Evolutionary conservation across 768 basidiomycete species (phyloP).

Genomic region (Clitopilus hobsonii): DNA sequence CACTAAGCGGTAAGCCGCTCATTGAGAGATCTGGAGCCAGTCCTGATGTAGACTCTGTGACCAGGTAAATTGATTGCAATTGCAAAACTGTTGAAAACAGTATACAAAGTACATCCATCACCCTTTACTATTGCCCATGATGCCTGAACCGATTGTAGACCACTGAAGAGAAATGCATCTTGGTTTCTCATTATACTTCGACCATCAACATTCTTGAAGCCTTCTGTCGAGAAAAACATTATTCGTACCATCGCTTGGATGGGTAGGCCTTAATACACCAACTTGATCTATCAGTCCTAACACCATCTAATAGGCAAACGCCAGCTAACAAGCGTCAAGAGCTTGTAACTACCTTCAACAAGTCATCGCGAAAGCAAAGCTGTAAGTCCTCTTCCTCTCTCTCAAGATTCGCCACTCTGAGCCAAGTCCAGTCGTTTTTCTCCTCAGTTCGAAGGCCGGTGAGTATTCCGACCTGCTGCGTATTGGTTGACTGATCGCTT

Average conservation of each 20-base stretch:
- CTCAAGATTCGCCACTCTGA: neutral
- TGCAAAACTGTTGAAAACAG: constrained; percentile 52
- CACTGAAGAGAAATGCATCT: constrained; percentile 90
- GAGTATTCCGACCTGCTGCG: constrained; percentile 3
- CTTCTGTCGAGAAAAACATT: constrained; percentile 71
- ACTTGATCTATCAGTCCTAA: neutral
- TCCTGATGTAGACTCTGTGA: neutral
- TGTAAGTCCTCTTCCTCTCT: constrained; percentile 44
- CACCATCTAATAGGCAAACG: constrained; percentile 51
- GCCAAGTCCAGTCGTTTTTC: constrained; percentile 66
- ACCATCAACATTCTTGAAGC: constrained; percentile 91
- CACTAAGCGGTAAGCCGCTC: constrained; percentile 63
- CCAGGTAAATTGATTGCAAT: constrained; percentile 76
- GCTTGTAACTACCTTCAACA: constrained; percentile 87
- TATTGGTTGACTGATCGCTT: too few species aligned
- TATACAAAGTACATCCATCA: constrained; percentile 46
- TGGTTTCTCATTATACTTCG: constrained; percentile 96
- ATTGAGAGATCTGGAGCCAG: neutral
- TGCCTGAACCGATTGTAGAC: constrained; percentile 31
- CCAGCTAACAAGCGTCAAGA: constrained; percentile 76
- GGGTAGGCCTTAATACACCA: constrained; percentile 45
- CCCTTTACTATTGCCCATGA: neutral
- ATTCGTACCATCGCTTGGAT: constrained; percentile 82
- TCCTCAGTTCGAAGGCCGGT: constrained; percentile 89
- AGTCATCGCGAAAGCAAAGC: constrained; percentile 59